Conservation (phyloP, 192 early-diverging fungal species). For the Podila epigama region DNA sequence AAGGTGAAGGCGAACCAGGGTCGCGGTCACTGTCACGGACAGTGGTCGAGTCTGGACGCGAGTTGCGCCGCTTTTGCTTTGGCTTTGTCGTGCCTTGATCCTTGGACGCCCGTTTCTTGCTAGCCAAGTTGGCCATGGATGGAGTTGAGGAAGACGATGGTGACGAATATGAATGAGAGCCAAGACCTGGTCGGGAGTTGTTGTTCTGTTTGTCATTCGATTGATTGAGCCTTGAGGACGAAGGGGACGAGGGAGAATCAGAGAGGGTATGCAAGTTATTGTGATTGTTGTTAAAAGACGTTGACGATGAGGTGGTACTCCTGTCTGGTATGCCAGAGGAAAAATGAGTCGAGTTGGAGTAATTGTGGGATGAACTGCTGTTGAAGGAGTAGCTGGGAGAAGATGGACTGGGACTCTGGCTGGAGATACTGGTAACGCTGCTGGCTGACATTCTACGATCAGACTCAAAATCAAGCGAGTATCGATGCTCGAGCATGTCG, state of each 20-base stretch:
- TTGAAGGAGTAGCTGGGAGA: slow-evolving; percentile 22
- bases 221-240: too few relatives aligned
- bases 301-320: too few relatives aligned
- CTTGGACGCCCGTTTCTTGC: slow-evolving; percentile 39
- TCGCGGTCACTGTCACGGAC: slow-evolving; percentile 13
- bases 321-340: neutral
- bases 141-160: neutral
- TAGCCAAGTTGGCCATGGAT: neutral
- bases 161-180: neutral
- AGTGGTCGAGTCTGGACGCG: neutral
- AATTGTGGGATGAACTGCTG: slow-evolving; percentile 2
- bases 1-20: slow-evolving; percentile 26
- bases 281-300: too few relatives aligned
- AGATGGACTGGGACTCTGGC: slow-evolving; percentile 39
- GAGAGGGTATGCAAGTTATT: neutral
- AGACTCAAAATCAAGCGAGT: slow-evolving; percentile 28
- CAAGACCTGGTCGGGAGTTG: neutral
- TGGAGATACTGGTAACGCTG: slow-evolving; percentile 37
- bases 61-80: slow-evolving; percentile 34
- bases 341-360: neutral
- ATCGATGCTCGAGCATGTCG: slow-evolving; percentile 14
- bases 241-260: neutral
- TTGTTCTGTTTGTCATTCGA: too few relatives aligned
- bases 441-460: slow-evolving; percentile 47
- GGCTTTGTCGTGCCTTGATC: slow-evolving; percentile 39